Evolutionary conservation across 441 rosid genomes (phyloP).

Genomic region (Gossypium lobatum): DNA sequence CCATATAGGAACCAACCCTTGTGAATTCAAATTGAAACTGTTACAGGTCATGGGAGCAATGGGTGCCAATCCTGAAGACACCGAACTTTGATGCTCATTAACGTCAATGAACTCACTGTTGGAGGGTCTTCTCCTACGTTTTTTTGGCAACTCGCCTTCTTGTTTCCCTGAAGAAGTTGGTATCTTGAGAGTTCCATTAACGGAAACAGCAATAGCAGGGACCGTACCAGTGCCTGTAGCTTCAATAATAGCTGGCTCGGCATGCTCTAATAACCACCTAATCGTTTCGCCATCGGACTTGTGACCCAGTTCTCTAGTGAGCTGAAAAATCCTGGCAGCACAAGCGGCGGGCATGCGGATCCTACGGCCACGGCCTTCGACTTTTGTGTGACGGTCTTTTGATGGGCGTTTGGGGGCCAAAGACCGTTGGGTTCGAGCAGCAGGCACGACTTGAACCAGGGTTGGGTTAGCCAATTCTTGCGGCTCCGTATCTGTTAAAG

Average conservation of each 20-base stretch:
- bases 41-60: slow-evolving; percentile 25
- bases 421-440: slow-evolving; percentile 13
- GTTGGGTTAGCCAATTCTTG: slow-evolving; percentile 15
- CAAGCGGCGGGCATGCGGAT: neutral
- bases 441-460: slow-evolving; percentile 20
- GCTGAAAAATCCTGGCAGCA: slow-evolving; percentile 8
- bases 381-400: slow-evolving; percentile 73
- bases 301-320: slow-evolving; percentile 5
- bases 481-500: slow-evolving; percentile 26
- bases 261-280: neutral
- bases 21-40: slow-evolving; percentile 18
- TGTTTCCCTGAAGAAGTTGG: slow-evolving; percentile 35
- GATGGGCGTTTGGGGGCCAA: slow-evolving; percentile 28
- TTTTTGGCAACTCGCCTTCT: slow-evolving; percentile 25
- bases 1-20: slow-evolving; percentile 52
- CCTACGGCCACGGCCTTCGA: slow-evolving; percentile 45
- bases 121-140: slow-evolving; percentile 42
- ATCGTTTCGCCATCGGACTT: slow-evolving; percentile 7
- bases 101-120: slow-evolving; percentile 48
- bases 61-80: slow-evolving; percentile 63
- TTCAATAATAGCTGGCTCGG: slow-evolving; percentile 3
- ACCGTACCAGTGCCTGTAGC: slow-evolving; percentile 70
- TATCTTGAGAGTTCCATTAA: slow-evolving; percentile 58
- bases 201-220: slow-evolving; percentile 79
- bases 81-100: slow-evolving; percentile 29